A percentile compares a stretch with the other conserved stretches of the same genome.
These are phyloP conservation scores for Trichophyton rubrum DNA, from an alignment of 2,329 filamentous ascomycete genomes.

Conservation along the genomic window DNA sequence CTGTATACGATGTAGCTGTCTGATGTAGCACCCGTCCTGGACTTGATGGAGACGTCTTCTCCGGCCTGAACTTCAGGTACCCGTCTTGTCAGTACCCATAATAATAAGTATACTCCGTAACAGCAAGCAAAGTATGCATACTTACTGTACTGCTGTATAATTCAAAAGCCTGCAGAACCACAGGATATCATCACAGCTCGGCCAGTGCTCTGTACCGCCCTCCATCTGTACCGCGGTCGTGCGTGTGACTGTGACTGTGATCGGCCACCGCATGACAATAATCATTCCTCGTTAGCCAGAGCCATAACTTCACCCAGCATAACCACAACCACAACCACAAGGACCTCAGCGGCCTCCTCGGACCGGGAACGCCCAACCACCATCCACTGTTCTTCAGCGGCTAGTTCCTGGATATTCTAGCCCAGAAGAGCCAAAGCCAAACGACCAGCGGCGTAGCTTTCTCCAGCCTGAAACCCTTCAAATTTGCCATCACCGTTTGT, in stretches of 20 bases:
- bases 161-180: not conserved
- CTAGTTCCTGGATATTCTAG: too few relatives aligned
- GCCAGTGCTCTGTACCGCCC: not conserved
- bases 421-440: not conserved
- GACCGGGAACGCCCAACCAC: not conserved
- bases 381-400: too few relatives aligned
- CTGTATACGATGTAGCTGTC: not conserved
- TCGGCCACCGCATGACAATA: not conserved
- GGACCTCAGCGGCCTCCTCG: not conserved
- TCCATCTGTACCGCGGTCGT: not conserved
- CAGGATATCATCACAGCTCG: not conserved
- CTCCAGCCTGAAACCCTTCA: not conserved
- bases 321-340: too few relatives aligned
- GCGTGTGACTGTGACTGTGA: slow-evolving; percentile 4
- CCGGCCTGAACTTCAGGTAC: not conserved
- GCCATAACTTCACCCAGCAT: too few relatives aligned
- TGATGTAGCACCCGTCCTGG: not conserved
- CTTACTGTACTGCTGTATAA: not conserved
- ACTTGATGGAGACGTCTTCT: not conserved
- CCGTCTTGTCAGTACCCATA: not conserved
- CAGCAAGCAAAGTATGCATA: too few relatives aligned
- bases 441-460: not conserved
- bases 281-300: not conserved
- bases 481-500: not conserved
- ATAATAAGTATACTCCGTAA: too few relatives aligned